A percentile compares a stretch with the other conserved stretches of the same genome.
phyloP scores from a whole-genome alignment of 345 rosid species.

The Bruguiera sexangula region DNA sequence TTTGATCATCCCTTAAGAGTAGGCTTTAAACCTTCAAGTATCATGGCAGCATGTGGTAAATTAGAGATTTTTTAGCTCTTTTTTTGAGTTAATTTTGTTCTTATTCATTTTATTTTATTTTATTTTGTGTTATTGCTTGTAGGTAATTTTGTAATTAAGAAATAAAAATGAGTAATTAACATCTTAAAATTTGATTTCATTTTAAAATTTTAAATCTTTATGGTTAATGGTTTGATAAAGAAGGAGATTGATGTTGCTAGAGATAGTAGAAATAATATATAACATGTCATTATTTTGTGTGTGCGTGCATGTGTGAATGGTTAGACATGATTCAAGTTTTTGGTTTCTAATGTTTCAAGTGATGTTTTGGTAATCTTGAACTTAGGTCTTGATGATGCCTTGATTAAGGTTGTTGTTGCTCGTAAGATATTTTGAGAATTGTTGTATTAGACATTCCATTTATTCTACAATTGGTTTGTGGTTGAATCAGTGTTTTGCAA shows the following conservation, averaged over 20 bases:
- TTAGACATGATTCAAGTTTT: constrained; percentile 3
- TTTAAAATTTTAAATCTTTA: too few relatives aligned
- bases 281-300: background rate
- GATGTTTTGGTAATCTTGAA: constrained; percentile 93
- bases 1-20: too few relatives aligned
- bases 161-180: too few relatives aligned
- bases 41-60: too few relatives aligned
- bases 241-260: constrained; percentile 86
- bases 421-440: constrained; percentile 65
- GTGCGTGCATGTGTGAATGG: background rate
- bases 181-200: too few relatives aligned
- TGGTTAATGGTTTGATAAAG: constrained; percentile 61
- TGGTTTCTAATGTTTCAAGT: constrained; percentile 41
- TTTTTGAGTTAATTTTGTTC: too few relatives aligned
- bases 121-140: too few relatives aligned
- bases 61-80: too few relatives aligned
- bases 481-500: background rate
- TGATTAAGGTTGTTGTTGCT: constrained; percentile 80
- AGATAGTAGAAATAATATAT: constrained; percentile 51
- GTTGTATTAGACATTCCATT: background rate
- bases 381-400: constrained; percentile 77
- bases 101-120: too few relatives aligned
- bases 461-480: background rate
- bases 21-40: too few relatives aligned
- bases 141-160: too few relatives aligned